phyloP scores from a whole-genome alignment of 768 basidiomycete genomes.

The Boletus sp. region DNA sequence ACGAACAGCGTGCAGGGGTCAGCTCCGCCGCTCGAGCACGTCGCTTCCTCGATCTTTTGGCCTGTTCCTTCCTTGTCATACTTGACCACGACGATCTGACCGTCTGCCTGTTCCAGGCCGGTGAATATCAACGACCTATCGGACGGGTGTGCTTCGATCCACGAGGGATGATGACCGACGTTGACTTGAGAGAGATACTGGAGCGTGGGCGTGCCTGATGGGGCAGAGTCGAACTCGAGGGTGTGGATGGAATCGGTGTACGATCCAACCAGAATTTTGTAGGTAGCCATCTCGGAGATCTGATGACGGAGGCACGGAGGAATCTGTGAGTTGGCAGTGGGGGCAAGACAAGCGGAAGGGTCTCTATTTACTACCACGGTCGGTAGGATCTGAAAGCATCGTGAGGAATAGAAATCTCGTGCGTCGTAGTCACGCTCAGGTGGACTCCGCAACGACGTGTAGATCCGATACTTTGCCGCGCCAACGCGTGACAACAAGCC shows the following conservation, averaged over 20 bases:
- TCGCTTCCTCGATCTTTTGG: slow-evolving; percentile 42
- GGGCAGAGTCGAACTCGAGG: slow-evolving; percentile 62
- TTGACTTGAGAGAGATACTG: slow-evolving; percentile 42
- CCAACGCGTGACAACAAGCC: no score
- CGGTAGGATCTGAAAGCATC: no score
- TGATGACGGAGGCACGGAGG: no score
- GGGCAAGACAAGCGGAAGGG: no score
- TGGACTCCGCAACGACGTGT: no score
- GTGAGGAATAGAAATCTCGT: no score
- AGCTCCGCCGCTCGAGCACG: slow-evolving; percentile 49
- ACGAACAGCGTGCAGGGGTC: slow-evolving; percentile 67
- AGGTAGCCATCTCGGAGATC: slow-evolving; percentile 13
- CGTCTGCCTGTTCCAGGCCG: slow-evolving; percentile 66
- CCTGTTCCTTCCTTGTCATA: slow-evolving; percentile 50
- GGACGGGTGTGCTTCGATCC: slow-evolving; percentile 63
- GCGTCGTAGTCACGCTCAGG: no score
- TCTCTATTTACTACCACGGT: no score
- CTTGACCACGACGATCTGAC: slow-evolving; percentile 58
- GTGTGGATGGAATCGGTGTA: slow-evolving; percentile 63
- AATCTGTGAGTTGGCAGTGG: no score
- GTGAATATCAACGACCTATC: slow-evolving; percentile 62
- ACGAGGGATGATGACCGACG: slow-evolving; percentile 69
- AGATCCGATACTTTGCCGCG: no score
- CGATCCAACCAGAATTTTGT: slow-evolving; percentile 59
- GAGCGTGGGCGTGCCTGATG: slow-evolving; percentile 53